A percentile compares a stretch with the other conserved stretches of the same genome.
Evolutionary conservation across 148 eudicot species (phyloP).

Genomic region (Fagopyrum esculentum): DNA sequence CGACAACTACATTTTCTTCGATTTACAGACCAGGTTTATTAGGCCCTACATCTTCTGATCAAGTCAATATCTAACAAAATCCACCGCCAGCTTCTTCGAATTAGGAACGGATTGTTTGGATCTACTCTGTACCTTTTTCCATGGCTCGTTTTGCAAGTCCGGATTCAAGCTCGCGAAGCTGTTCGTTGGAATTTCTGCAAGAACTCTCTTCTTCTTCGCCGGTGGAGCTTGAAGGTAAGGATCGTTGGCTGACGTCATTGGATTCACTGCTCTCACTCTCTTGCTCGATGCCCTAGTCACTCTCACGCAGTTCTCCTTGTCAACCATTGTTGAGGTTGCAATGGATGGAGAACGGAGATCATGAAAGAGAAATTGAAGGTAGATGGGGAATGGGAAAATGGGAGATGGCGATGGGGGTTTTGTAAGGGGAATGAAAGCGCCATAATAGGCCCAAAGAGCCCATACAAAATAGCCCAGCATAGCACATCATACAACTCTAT

Average conservation of each 20-base stretch:
- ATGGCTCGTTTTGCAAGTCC: background rate
- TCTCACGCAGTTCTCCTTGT: constrained; percentile 60
- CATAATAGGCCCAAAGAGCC: too few species aligned
- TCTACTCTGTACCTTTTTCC: constrained; percentile 15
- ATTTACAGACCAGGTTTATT: too few species aligned
- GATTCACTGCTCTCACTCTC: constrained; percentile 41
- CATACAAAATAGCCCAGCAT: too few species aligned
- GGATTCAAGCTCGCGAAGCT: background rate
- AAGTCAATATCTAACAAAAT: constrained; percentile 16
- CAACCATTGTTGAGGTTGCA: constrained; percentile 28
- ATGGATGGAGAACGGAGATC: too few species aligned
- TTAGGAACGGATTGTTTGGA: constrained; percentile 13
- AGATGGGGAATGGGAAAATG: too few species aligned
- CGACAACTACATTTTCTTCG: too few species aligned
- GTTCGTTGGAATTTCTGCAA: constrained; percentile 51
- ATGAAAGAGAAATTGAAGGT: too few species aligned
- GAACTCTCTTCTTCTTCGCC: constrained; percentile 43
- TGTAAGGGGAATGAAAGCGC: too few species aligned
- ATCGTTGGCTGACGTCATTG: background rate
- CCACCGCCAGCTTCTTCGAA: constrained; percentile 13
- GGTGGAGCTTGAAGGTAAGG: constrained; percentile 8
- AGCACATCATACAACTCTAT: too few species aligned
- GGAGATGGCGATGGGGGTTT: too few species aligned
- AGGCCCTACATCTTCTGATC: too few species aligned
- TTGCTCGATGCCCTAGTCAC: constrained; percentile 46